Evolutionary conservation across 140 eudicot species (phyloP).

Genomic region (Cichorium intybus): DNA sequence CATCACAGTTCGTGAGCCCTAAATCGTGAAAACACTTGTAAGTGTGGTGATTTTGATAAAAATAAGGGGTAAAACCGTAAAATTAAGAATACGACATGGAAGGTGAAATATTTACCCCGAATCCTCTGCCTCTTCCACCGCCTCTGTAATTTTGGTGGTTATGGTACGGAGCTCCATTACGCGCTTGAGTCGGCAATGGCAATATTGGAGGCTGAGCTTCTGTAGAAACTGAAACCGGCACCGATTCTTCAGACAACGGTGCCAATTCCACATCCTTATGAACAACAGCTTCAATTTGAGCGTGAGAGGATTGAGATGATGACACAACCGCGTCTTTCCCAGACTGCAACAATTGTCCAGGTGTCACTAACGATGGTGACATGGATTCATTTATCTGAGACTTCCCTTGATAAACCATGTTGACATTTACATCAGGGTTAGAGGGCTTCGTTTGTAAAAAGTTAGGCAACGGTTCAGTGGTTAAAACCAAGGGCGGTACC

Average conservation of each 20-base stretch:
- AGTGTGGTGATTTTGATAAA: neutral
- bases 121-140: conserved; percentile 74
- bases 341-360: conserved; percentile 63
- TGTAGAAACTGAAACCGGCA: conserved; percentile 29
- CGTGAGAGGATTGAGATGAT: conserved; percentile 41
- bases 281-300: conserved; percentile 15
- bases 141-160: conserved; percentile 57
- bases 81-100: neutral
- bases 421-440: conserved; percentile 25
- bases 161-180: conserved; percentile 50
- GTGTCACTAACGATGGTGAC: conserved; percentile 65
- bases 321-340: conserved; percentile 31
- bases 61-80: neutral
- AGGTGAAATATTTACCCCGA: conserved; percentile 32
- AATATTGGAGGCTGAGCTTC: conserved; percentile 81
- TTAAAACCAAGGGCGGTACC: neutral
- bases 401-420: too few relatives aligned
- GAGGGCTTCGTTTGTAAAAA: conserved; percentile 43
- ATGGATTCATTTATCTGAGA: conserved; percentile 23
- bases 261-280: conserved; percentile 63
- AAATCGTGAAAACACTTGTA: neutral
- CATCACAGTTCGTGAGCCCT: conserved; percentile 54
- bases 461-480: conserved; percentile 41
- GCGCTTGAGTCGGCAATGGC: conserved; percentile 59
- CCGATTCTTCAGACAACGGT: conserved; percentile 26